Evolutionary conservation across 352 stramenopile species (phyloP).

Genomic region (Globisporangium okanoganense): DNA sequence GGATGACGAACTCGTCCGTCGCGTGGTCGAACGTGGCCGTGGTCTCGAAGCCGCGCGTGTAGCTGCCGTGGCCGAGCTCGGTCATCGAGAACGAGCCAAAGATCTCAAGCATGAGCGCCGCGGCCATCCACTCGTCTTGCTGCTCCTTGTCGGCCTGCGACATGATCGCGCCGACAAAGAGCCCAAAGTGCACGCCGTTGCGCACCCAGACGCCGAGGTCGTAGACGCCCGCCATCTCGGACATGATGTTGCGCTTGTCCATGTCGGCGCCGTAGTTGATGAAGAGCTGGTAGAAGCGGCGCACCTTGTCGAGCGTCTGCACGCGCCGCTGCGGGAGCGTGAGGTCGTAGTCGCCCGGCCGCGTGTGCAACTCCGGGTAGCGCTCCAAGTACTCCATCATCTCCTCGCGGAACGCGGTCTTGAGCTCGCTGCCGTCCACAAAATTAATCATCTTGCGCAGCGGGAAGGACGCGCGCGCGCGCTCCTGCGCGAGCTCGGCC

Average conservation of each 20-base stretch:
- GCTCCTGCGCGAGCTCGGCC: slow-evolving; percentile 48
- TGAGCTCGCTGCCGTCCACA: slow-evolving; percentile 43
- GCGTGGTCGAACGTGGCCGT: slow-evolving; percentile 92
- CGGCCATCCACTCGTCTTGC: slow-evolving; percentile 74
- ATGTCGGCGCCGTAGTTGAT: slow-evolving; percentile 46
- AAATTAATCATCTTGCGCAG: slow-evolving; percentile 55
- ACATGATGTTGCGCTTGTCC: slow-evolving; percentile 57
- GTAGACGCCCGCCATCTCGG: slow-evolving; percentile 61
- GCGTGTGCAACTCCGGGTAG: slow-evolving; percentile 40
- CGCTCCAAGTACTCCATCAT: slow-evolving; percentile 44
- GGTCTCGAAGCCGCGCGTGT: slow-evolving; percentile 90
- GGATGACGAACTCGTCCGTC: slow-evolving; percentile 91
- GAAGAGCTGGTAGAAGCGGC: slow-evolving; percentile 57
- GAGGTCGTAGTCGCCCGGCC: slow-evolving; percentile 42
- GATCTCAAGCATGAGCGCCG: slow-evolving; percentile 71
- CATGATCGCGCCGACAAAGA: slow-evolving; percentile 78
- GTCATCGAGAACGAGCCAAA: slow-evolving; percentile 89
- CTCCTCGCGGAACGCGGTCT: slow-evolving; percentile 43
- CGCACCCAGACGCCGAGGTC: slow-evolving; percentile 63
- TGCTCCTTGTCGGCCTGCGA: slow-evolving; percentile 76
- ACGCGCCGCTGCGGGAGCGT: slow-evolving; percentile 45
- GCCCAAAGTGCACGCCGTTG: slow-evolving; percentile 80
- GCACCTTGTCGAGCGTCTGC: slow-evolving; percentile 48
- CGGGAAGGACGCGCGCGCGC: slow-evolving; percentile 41
- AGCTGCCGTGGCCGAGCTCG: slow-evolving; percentile 90